Evolutionary conservation across 1,284 basidiomycete species (phyloP).

Genomic region (Afroboletus lepidellus): DNA sequence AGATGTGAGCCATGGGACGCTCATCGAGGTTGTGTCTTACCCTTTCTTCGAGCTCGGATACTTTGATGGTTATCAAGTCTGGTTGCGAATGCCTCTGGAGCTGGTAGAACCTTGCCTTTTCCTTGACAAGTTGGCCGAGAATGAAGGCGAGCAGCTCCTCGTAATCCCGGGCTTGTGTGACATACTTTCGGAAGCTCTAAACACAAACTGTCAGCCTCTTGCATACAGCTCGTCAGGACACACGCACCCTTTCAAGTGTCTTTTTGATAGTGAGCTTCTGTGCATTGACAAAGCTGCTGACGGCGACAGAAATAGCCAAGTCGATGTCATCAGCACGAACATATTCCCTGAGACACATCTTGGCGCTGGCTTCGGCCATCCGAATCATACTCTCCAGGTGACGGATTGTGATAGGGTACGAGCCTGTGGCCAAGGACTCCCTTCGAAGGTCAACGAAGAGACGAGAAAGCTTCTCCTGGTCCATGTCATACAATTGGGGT

Average conservation of each 20-base stretch:
- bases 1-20: constrained; percentile 19
- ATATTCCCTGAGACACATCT: constrained; percentile 97
- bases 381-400: constrained; percentile 99
- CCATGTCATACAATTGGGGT: constrained; percentile 92
- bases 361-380: constrained; percentile 97
- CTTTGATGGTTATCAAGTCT: constrained; percentile 68
- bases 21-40: constrained; percentile 43
- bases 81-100: constrained; percentile 76
- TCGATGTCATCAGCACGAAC: constrained; percentile 97
- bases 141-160: constrained; percentile 95
- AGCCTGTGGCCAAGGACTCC: constrained; percentile 95
- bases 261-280: constrained; percentile 99
- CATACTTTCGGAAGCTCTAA: constrained; percentile 95
- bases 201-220: constrained; percentile 17
- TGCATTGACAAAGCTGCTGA: constrained; percentile 92
- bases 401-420: constrained; percentile 96
- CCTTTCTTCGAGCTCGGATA: constrained; percentile 79
- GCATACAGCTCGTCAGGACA: neutral
- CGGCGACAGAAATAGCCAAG: constrained; percentile 92
- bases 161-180: constrained; percentile 91
- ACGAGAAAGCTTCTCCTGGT: constrained; percentile 93
- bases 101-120: constrained; percentile 85
- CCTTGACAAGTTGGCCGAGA: constrained; percentile 93
- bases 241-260: constrained; percentile 86
- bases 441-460: constrained; percentile 96